Percentiles rank a stretch among this genome's conserved stretches.
These are phyloP conservation scores for Penicillium sp. DNA, from an alignment of 2,329 filamentous ascomycete species.

Conservation along the genomic window DNA sequence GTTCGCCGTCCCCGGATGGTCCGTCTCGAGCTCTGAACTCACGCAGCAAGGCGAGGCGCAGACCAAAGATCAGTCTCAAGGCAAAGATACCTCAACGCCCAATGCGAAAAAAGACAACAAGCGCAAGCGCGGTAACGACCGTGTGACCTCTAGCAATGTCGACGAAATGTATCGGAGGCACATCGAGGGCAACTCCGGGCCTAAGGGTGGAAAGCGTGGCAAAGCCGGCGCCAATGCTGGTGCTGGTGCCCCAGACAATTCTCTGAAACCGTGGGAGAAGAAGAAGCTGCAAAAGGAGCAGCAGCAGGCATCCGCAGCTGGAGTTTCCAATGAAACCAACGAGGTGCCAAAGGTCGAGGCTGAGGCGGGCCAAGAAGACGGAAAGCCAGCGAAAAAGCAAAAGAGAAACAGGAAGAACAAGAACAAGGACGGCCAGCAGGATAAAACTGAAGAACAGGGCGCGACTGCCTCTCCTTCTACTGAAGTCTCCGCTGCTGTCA, in stretches of 20 bases:
- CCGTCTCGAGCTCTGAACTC: conserved; percentile 68
- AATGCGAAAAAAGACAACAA: conserved; percentile 46
- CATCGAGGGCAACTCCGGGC: conserved; percentile 63
- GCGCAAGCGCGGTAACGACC: conserved; percentile 47
- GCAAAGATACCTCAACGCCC: conserved; percentile 24
- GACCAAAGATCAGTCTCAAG: conserved; percentile 57
- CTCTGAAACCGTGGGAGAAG: conserved; percentile 27
- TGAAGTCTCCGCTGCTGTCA: conserved; percentile 3
- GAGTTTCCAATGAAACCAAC: conserved; percentile 19
- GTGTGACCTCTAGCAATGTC: conserved; percentile 68
- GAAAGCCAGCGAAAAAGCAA: conserved; percentile 27
- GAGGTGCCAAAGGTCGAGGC: conserved; percentile 18
- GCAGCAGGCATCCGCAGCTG: conserved; percentile 24
- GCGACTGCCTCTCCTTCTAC: conserved; percentile 11
- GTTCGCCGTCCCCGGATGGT: conserved; percentile 95
- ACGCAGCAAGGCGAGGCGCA: conserved; percentile 66
- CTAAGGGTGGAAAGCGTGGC: conserved; percentile 40
- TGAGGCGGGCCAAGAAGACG: conserved; percentile 27
- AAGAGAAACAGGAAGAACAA: conserved; percentile 36
- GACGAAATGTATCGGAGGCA: conserved; percentile 75
- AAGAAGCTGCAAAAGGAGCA: conserved; percentile 31
- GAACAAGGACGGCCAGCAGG: conserved; percentile 25
- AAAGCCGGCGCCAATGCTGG: neutral
- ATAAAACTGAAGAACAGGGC: conserved; percentile 19
- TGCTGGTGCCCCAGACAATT: conserved; percentile 14